These are phyloP conservation scores for Lachnellula arida DNA, from an alignment of 2,329 filamentous ascomycete species.

Conservation along the genomic window DNA sequence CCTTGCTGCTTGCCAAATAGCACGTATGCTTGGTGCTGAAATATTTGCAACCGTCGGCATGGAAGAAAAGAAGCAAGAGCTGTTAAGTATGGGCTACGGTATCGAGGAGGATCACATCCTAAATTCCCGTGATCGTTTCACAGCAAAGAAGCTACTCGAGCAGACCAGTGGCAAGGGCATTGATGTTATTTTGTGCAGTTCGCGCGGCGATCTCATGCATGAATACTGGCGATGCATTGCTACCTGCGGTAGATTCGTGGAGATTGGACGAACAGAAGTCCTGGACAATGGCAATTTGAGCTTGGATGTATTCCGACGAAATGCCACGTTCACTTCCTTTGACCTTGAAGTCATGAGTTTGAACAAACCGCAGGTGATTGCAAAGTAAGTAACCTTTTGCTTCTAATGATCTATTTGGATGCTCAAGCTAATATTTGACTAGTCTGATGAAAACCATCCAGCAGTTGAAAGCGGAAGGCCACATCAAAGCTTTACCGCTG, in stretches of 20 bases:
- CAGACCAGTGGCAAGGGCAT: slow-evolving; percentile 21
- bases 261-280: slow-evolving; percentile 32
- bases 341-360: neutral
- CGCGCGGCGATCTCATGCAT: slow-evolving; percentile 16
- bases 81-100: slow-evolving; percentile 9
- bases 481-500: neutral
- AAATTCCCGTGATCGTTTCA: slow-evolving; percentile 19
- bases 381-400: neutral
- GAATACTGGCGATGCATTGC: slow-evolving; percentile 31
- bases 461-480: neutral
- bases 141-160: slow-evolving; percentile 1
- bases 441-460: neutral
- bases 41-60: slow-evolving; percentile 22
- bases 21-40: slow-evolving; percentile 7
- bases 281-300: slow-evolving; percentile 15
- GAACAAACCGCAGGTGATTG: neutral
- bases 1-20: slow-evolving; percentile 17
- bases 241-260: slow-evolving; percentile 33
- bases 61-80: slow-evolving; percentile 4
- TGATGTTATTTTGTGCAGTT: slow-evolving; percentile 26
- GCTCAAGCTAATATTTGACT: neutral
- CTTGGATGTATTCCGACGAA: slow-evolving; percentile 26
- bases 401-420: neutral
- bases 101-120: slow-evolving; percentile 8
- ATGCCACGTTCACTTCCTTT: slow-evolving; percentile 8